Percentiles rank a stretch among this genome's conserved stretches.
Conservation (phyloP, 257 asterid genomes). For the Ilex aquifolium region DNA sequence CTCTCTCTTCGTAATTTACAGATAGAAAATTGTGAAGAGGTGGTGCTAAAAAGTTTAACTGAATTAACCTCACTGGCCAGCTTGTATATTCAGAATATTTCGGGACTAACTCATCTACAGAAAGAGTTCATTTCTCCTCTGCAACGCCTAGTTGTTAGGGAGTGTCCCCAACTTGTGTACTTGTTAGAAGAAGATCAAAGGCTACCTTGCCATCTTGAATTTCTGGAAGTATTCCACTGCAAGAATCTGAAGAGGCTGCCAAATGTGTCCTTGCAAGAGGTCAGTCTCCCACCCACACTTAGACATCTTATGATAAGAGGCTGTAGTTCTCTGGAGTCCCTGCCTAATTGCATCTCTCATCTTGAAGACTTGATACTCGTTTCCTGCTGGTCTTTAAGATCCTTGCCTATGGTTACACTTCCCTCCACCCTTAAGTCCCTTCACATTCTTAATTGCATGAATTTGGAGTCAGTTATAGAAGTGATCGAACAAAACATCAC, state of each 20-base stretch:
- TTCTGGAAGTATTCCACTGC: background rate
- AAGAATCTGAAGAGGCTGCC: conserved; percentile 3
- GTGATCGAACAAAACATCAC: background rate
- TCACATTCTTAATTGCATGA: background rate
- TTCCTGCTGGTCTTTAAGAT: too few relatives aligned
- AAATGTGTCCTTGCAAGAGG: too few relatives aligned
- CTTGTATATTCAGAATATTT: background rate
- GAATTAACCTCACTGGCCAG: background rate
- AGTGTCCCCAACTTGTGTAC: background rate
- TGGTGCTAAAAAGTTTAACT: background rate
- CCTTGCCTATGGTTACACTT: too few relatives aligned
- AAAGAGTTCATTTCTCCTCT: background rate
- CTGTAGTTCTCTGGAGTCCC: too few relatives aligned
- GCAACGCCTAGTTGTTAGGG: background rate
- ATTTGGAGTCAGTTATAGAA: background rate
- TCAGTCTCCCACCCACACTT: too few relatives aligned
- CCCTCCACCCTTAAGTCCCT: background rate
- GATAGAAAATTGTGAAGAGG: background rate
- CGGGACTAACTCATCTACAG: background rate
- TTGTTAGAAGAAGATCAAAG: conserved; percentile 2
- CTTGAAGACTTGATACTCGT: too few relatives aligned
- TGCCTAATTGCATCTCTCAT: too few relatives aligned
- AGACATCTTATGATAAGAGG: too few relatives aligned
- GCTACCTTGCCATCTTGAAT: background rate
- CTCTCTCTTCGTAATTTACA: background rate